Evolutionary conservation across 2,329 filamentous ascomycete species (phyloP).

Genomic region (Daldinia sp.): DNA sequence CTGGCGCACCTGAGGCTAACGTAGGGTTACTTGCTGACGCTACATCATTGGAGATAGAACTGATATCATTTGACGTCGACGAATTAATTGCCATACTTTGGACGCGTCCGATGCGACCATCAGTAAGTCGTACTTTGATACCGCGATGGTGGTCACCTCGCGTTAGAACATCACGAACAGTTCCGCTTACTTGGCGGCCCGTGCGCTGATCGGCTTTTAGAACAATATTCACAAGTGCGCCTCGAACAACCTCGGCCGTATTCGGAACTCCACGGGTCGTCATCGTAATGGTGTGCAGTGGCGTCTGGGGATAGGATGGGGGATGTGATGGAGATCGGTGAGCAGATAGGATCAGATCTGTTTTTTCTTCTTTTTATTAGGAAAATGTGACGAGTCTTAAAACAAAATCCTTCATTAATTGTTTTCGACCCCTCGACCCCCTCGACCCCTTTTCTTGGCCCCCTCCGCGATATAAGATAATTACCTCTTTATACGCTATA

Average conservation of each 20-base stretch:
- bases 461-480: conserved; percentile 11
- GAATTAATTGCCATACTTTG: conserved; percentile 54
- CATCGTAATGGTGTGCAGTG: conserved; percentile 14
- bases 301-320: conserved; percentile 6
- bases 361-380: conserved; percentile 5
- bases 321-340: conserved; percentile 20
- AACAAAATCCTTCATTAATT: background rate
- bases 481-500: background rate
- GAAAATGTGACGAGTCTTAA: conserved; percentile 31
- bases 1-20: conserved; percentile 16
- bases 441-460: too few species aligned
- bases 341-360: conserved; percentile 31
- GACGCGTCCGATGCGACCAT: conserved; percentile 77
- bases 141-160: conserved; percentile 78
- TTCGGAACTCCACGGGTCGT: conserved; percentile 52
- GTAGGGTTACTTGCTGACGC: conserved; percentile 6
- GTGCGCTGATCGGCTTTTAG: conserved; percentile 80
- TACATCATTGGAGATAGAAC: conserved; percentile 9
- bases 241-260: conserved; percentile 63
- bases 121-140: conserved; percentile 77
- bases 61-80: conserved; percentile 16
- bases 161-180: conserved; percentile 73
- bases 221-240: conserved; percentile 74
- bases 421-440: too few species aligned
- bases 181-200: conserved; percentile 72